Evolutionary conservation across 2,329 filamentous ascomycete species (phyloP), one percentile per base, ranked within the genome.

Genomic region (Lecanicillium sp.): DNA sequence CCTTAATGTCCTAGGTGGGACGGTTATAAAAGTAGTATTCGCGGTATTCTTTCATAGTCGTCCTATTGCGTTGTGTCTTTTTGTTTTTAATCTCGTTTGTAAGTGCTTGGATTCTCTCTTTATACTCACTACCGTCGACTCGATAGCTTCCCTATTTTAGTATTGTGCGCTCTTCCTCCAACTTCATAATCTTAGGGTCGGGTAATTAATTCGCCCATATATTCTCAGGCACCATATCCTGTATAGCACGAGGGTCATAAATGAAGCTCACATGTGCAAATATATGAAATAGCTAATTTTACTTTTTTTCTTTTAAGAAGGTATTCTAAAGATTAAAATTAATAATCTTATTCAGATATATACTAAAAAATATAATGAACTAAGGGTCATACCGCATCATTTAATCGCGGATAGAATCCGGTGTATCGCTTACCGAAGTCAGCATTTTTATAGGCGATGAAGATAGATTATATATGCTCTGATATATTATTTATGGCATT

Each of bases 261-360:
- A 55, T 63, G 12, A 62, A 51, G 49, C 61, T 59, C 4, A 62
- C 50, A 46, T 60, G 44, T 19, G 48, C 42, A 39, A 62, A 55
- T 17, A 59, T 36, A 17, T 29, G 27, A 23, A 57, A 56, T 2
- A 60, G 41, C 17, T 53, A n/a, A 23, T 54, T 53, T 48, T 60
- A 47, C 30, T 48, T 55, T 23, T 52, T 50, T 49, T 60, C 45
- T 23, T 58, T 51, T 7, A 63, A 40, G 43, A 64, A 56, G 9
- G 54, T 50, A 32, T 63, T 64, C 41, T 64, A 44, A 21, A 63
- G 50, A 41, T 65, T 23, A 50, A 63, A 63, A 29, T 57, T 33
- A 23, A 55, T 52, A 41, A 52, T 63, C 50, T 62, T 32, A 32
- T 62, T 62, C 4, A 63, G 53, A 46, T 63, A 64, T 7, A 49